Evolutionary conservation across 2,329 filamentous ascomycete genomes (phyloP), one percentile per base, ranked within the genome.

Genomic region (Colletotrichum shisoi): DNA sequence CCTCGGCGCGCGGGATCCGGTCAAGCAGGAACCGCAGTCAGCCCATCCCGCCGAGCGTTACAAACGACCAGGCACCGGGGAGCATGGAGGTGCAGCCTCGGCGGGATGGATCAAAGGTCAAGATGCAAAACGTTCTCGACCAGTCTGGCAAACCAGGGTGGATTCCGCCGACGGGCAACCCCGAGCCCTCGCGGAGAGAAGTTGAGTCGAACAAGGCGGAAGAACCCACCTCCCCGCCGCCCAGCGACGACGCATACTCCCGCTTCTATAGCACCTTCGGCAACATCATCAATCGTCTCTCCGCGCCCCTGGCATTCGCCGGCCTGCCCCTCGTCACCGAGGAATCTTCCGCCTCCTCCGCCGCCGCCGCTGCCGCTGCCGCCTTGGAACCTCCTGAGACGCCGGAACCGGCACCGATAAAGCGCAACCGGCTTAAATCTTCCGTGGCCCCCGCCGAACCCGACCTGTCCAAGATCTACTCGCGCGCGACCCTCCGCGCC

Each of bases 201-300:
- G 68, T 56, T 70, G 69, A 72, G 67, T 63, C 71, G 24, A 62
- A 74, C 9, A 71, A 76, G 49, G 53, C 73, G 2, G 72, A 73
- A n/a, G 76, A 79, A 54, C 34, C 71, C 3, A 11, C 71, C 52
- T 63, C 71, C 51, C 62, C 65, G n/a, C 53, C 64, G 2, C 71
- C 73, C 3, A 80, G 78, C 71, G 92, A 96, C 39, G 93, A 94
- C 63, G 90, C 92, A 6, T 99, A 97, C 75, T 87, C 92, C 7
- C 88, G 89, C 61, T 99, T 98, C 79, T 99, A 98, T 79, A 94
- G 86, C 66, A 93, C 93, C 1, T 97, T 97, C 73, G 93, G 94
- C 62, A 92, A 87, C 61, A 86, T 97, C 54, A 92, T 98, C 74
- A 95, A 93, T 69, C 91, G 90, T 72, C 87, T 98, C 13, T 96